Percentiles rank a stretch among this genome's conserved stretches.
phyloP scores from a whole-genome alignment of 805 yeast genomes.

The Brettanomyces sp. region DNA sequence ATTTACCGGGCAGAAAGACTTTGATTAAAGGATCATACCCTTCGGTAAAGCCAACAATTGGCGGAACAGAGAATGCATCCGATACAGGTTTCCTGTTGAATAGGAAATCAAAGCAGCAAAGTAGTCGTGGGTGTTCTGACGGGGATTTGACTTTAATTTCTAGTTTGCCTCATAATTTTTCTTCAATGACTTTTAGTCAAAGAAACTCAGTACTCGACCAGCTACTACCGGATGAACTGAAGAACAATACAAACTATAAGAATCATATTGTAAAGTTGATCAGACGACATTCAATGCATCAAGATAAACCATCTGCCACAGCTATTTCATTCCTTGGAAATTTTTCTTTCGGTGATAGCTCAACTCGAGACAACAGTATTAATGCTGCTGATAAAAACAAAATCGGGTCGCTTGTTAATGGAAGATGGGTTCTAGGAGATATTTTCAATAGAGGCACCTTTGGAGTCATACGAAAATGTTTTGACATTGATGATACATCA shows the following conservation, averaged over 20 bases:
- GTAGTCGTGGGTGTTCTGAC: slow-evolving; percentile 19
- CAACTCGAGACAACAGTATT: slow-evolving; percentile 2
- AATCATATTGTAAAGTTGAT: slow-evolving; percentile 23
- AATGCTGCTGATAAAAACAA: slow-evolving; percentile 34
- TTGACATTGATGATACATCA: slow-evolving; percentile 7
- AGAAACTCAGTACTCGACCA: slow-evolving; percentile 28
- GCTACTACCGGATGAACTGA: slow-evolving; percentile 19
- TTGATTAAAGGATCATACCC: too few species aligned
- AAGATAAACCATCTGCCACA: slow-evolving; percentile 12
- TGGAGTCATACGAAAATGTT: slow-evolving; percentile 56
- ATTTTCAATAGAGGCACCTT: slow-evolving; percentile 85
- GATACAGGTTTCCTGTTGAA: too few species aligned
- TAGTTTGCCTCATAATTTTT: slow-evolving; percentile 39
- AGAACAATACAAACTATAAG: slow-evolving; percentile 20
- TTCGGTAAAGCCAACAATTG: too few species aligned
- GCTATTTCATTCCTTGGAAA: slow-evolving; percentile 15
- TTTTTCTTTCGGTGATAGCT: slow-evolving; percentile 7
- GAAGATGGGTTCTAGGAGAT: slow-evolving; percentile 48
- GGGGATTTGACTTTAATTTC: slow-evolving; percentile 33
- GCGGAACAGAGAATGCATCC: too few species aligned
- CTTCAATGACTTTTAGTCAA: slow-evolving; percentile 44
- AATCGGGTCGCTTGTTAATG: slow-evolving; percentile 58
- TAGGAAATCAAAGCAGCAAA: too few species aligned
- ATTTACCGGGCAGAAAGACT: too few species aligned
- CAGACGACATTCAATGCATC: slow-evolving; percentile 14